Evolutionary conservation across 495 filamentous ascomycete species (phyloP).

Genomic region (Lasiosphaeria miniovina): DNA sequence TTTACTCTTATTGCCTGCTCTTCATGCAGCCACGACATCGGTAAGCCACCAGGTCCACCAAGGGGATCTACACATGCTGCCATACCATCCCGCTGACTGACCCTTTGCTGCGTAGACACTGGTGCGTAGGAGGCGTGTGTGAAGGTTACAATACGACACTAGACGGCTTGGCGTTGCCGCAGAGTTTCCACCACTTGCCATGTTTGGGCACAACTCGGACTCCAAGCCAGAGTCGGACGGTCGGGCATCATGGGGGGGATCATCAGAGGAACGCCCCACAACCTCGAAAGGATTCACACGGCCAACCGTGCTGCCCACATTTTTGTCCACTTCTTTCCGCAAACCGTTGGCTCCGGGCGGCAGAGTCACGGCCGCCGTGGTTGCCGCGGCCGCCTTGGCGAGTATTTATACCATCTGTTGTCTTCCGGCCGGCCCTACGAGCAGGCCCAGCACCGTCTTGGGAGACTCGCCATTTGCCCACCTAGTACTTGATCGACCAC

Average conservation of each 20-base stretch:
- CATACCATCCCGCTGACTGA: too few relatives aligned
- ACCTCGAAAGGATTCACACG: neutral
- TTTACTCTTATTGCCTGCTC: too few relatives aligned
- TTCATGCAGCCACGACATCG: too few relatives aligned
- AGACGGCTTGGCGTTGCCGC: too few relatives aligned
- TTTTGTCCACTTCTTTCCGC: neutral
- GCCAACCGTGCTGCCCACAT: neutral
- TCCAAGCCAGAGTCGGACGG: neutral
- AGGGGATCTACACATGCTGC: too few relatives aligned
- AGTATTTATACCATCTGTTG: slow-evolving; percentile 9
- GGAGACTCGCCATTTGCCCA: neutral
- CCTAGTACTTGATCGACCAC: neutral
- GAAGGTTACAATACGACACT: too few relatives aligned
- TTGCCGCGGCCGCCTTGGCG: neutral
- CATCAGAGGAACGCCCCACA: neutral
- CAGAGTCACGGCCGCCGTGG: neutral
- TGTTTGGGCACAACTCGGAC: neutral
- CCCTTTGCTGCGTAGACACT: too few relatives aligned
- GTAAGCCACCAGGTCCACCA: too few relatives aligned
- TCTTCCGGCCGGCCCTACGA: neutral
- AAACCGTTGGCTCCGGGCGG: neutral
- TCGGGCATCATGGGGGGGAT: neutral
- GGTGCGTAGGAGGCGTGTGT: too few relatives aligned
- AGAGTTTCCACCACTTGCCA: neutral
- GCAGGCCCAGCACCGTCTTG: neutral